phyloP scores from a whole-genome alignment of 83 land plant species.

The Diphasiastrum complanatum region DNA sequence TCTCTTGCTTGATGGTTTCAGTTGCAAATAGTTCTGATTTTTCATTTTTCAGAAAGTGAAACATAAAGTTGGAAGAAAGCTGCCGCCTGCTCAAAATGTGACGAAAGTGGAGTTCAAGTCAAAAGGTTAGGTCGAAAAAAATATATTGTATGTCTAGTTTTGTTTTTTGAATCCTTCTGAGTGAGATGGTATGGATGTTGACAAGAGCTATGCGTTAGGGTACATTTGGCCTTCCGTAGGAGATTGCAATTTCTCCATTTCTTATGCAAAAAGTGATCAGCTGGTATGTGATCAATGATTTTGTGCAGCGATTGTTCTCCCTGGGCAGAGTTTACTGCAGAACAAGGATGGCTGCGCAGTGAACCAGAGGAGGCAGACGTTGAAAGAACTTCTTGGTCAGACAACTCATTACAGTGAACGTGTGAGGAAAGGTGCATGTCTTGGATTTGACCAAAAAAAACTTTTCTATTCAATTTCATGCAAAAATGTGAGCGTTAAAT shows the following conservation, averaged over 20 bases:
- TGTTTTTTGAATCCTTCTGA: not conserved
- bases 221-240: not conserved
- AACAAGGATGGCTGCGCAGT: conserved; percentile 76
- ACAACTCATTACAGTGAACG: conserved; percentile 78
- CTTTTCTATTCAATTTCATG: not conserved
- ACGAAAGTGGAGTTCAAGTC: conserved; percentile 73
- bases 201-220: too few species aligned
- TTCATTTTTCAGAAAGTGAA: conserved; percentile 72
- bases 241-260: not conserved
- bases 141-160: too few species aligned
- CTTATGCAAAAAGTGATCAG: not conserved
- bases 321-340: conserved; percentile 71
- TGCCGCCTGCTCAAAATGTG: conserved; percentile 76
- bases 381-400: conserved; percentile 90
- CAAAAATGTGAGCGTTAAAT: too few species aligned
- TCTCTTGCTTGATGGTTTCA: too few species aligned
- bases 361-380: conserved; percentile 70
- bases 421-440: conserved; percentile 64
- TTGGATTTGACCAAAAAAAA: not conserved
- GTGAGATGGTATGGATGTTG: too few species aligned
- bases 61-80: conserved; percentile 77
- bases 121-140: conserved; percentile 59
- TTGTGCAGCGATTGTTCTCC: conserved; percentile 66
- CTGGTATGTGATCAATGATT: too few species aligned
- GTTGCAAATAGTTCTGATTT: too few species aligned